Base-by-base conservation (phyloP, 2,329 filamentous ascomycete genomes). In the Allantophomopsis cytisporea region DNA sequence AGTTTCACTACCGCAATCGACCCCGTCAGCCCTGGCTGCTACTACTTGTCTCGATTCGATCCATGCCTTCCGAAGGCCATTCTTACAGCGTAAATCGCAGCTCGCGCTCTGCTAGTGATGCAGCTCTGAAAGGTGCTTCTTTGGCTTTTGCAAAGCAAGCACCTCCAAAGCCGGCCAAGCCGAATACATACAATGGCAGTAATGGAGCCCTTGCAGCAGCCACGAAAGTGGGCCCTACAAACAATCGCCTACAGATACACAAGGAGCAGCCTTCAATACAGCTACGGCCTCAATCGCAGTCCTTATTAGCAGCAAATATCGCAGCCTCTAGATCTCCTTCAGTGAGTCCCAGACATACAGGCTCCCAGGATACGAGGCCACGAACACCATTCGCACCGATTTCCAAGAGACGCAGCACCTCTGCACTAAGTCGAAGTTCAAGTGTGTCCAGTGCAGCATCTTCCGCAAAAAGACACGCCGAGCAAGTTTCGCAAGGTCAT, bases 301-400 rank as follows among this genome's bases (percentile, higher is more conserved):
- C 73, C 5, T 70, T 72, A 44, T 71, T 79, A 44, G 76, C 76
- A 11, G 75, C 75, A 11, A 73, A 66, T 21, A 58, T 77, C 18
- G 76, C 74, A 2, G 78, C 76, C 15, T 77, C 74, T 40, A 64
- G 78, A 53, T 71, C 73, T 13, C 68, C 64, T 18, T 73, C 73
- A 45, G 62, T 68, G 4, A 69, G 57, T 42, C 65, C 61, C 18
- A 66, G 62, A 41, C 59, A 63, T 21, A 54, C 52, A 2, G 47
- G 49, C 3, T 10, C 23, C 23, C 23, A 10, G 11, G 23, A 28
- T 8, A 12, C 8, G 23, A 4, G 23, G 23, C 8, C 23, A 28
- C 23, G 23, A 12, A 28, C 23, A 8, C 23, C 23, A 8, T 28
- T 28, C 23, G 11, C 3, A 28, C 23, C 23, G 11, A 10, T 28